A percentile compares a stretch with the other conserved stretches of the same genome.
Conservation (phyloP, 768 basidiomycete species). For the Tulasnella calospora region DNA sequence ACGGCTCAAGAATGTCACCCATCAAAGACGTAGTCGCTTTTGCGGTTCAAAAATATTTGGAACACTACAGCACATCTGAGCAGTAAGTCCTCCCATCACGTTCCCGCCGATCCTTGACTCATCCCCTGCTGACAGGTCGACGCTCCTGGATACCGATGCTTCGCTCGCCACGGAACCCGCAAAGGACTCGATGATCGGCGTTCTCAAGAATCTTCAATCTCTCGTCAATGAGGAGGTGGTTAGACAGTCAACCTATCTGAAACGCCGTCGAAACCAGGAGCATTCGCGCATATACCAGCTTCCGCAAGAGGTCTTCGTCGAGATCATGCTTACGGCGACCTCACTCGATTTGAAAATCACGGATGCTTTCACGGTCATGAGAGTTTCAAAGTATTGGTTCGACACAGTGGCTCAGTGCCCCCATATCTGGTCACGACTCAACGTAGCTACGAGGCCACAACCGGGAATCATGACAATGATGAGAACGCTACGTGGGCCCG, state of each 20-base stretch:
- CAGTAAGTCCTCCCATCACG: too few relatives aligned
- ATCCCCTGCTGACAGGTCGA: too few relatives aligned
- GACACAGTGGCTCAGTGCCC: neutral
- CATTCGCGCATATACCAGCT: neutral
- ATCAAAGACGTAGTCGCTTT: too few relatives aligned
- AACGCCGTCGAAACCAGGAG: neutral
- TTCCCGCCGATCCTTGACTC: too few relatives aligned
- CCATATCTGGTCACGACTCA: neutral
- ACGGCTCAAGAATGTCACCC: too few relatives aligned
- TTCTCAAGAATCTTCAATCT: neutral
- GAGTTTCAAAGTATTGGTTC: neutral
- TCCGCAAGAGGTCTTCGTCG: neutral
- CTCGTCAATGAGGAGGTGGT: neutral
- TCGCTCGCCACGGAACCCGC: too few relatives aligned
- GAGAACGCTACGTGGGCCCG: neutral
- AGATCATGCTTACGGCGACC: neutral
- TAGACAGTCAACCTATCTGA: neutral
- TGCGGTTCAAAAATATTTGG: too few relatives aligned
- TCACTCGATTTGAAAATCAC: neutral
- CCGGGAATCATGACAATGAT: neutral
- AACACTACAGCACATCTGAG: too few relatives aligned
- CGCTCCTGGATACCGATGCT: too few relatives aligned
- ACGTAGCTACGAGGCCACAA: neutral
- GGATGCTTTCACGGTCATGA: neutral
- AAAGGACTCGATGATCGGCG: too few relatives aligned